Percentiles rank a stretch among this genome's conserved stretches.
These are phyloP conservation scores for Kodamaea restingae DNA, from an alignment of 805 yeast genomes.

Conservation along the genomic window DNA sequence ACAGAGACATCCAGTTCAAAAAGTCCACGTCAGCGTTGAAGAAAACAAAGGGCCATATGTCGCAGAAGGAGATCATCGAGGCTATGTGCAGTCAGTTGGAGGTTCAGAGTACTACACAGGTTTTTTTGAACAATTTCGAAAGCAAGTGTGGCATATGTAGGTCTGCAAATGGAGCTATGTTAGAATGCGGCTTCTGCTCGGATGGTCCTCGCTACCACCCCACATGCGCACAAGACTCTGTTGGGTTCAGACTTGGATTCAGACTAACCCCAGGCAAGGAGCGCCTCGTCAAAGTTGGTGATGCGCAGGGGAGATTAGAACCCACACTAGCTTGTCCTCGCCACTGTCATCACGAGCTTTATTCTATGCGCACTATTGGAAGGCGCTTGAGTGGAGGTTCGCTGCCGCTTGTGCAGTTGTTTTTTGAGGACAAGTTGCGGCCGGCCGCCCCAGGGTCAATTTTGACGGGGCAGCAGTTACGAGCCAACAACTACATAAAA, in stretches of 20 bases:
- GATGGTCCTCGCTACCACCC: slow-evolving; percentile 34
- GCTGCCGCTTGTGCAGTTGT: slow-evolving; percentile 40
- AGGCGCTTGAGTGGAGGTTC: slow-evolving; percentile 21
- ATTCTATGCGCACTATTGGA: slow-evolving; percentile 21
- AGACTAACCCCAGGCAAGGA: slow-evolving; percentile 27
- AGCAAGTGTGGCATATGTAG: slow-evolving; percentile 45
- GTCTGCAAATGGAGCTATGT: slow-evolving; percentile 46
- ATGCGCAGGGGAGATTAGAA: slow-evolving; percentile 34
- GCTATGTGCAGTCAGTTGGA: slow-evolving; percentile 16
- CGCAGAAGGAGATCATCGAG: slow-evolving; percentile 13
- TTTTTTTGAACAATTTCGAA: slow-evolving; percentile 25
- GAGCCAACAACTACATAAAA: slow-evolving; percentile 27
- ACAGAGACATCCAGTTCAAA: slow-evolving; percentile 28
- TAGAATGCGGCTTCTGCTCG: slow-evolving; percentile 45
- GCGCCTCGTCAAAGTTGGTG: slow-evolving; percentile 22
- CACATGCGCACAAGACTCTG: slow-evolving; percentile 55
- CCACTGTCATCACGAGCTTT: slow-evolving; percentile 28
- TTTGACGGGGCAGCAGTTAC: slow-evolving; percentile 29
- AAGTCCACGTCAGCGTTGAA: slow-evolving; percentile 30
- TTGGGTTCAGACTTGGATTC: slow-evolving; percentile 53
- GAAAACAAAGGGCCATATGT: neutral
- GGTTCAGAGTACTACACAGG: slow-evolving; percentile 27
- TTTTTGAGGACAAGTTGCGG: slow-evolving; percentile 32
- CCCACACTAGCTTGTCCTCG: slow-evolving; percentile 44
- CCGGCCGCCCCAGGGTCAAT: slow-evolving; percentile 7